phyloP scores from a whole-genome alignment of 345 rosid genomes.

The Sisymbrium altissimum region DNA sequence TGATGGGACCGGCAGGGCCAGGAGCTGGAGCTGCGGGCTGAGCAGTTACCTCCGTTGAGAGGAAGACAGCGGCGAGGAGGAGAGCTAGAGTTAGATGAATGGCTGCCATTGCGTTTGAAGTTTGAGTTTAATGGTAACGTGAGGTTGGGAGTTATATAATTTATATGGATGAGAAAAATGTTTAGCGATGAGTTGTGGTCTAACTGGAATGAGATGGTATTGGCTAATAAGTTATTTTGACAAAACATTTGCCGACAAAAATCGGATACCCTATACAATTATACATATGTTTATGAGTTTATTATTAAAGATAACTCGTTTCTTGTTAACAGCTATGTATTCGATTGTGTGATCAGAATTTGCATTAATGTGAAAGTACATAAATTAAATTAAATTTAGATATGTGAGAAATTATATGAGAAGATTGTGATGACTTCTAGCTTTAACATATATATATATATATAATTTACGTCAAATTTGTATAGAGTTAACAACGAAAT shows the following conservation, averaged over 20 bases:
- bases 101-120: slow-evolving; percentile 45
- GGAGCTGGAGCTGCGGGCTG: slow-evolving; percentile 50
- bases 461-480: background rate
- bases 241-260: slow-evolving; percentile 20
- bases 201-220: slow-evolving; percentile 50
- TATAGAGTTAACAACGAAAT: background rate
- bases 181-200: slow-evolving; percentile 22
- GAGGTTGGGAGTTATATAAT: slow-evolving; percentile 16
- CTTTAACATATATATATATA: background rate
- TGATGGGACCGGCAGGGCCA: slow-evolving; percentile 51
- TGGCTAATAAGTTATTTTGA: slow-evolving; percentile 15
- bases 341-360: background rate
- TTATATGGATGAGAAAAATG: slow-evolving; percentile 35
- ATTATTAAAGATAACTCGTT: background rate
- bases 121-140: slow-evolving; percentile 11
- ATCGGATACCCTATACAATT: background rate
- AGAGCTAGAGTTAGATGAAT: slow-evolving; percentile 26
- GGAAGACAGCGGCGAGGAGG: slow-evolving; percentile 33
- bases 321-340: background rate
- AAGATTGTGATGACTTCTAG: background rate
- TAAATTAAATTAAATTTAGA: background rate
- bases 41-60: slow-evolving; percentile 15
- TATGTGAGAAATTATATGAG: background rate
- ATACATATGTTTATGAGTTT: background rate
- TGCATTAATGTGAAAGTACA: background rate